A percentile compares a stretch with the other conserved stretches of the same genome.
These are phyloP conservation scores for Colletotrichum sp. DNA, from an alignment of 2,329 filamentous ascomycete genomes.

Conservation along the genomic window DNA sequence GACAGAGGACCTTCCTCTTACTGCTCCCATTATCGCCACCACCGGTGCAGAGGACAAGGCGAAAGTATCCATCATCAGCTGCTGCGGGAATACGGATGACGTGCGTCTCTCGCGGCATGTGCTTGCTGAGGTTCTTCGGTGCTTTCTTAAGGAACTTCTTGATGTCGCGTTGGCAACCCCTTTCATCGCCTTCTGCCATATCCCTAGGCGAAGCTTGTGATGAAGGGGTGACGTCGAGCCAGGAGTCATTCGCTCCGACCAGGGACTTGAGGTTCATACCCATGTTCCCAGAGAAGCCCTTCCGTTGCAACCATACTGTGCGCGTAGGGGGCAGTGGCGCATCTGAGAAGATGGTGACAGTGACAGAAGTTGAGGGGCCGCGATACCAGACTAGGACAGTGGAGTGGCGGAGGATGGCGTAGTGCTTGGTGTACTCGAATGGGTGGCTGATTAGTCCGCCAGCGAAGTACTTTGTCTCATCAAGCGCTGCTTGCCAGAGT, in stretches of 20 bases:
- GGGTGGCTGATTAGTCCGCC: slow-evolving; percentile 69
- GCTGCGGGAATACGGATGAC: slow-evolving; percentile 68
- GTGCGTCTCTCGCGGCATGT: slow-evolving; percentile 65
- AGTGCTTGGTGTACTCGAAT: slow-evolving; percentile 68
- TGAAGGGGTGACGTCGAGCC: slow-evolving; percentile 72
- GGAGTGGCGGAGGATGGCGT: slow-evolving; percentile 71
- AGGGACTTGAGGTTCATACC: slow-evolving; percentile 71
- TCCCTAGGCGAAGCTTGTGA: slow-evolving; percentile 50
- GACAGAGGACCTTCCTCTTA: slow-evolving; percentile 65
- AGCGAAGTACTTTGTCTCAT: slow-evolving; percentile 69
- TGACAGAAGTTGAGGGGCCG: slow-evolving; percentile 66
- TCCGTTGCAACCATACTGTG: slow-evolving; percentile 71
- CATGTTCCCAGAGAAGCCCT: slow-evolving; percentile 70
- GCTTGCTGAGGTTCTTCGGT: slow-evolving; percentile 46
- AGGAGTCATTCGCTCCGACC: slow-evolving; percentile 61
- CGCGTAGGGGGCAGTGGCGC: slow-evolving; percentile 59
- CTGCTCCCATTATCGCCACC: slow-evolving; percentile 13
- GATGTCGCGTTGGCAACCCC: slow-evolving; percentile 72
- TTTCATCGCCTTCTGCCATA: slow-evolving; percentile 61
- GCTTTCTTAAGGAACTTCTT: slow-evolving; percentile 65
- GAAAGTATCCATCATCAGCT: slow-evolving; percentile 71
- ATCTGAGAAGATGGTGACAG: slow-evolving; percentile 68
- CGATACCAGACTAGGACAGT: slow-evolving; percentile 69
- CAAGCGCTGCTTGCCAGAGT: slow-evolving; percentile 53
- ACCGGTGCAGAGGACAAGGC: slow-evolving; percentile 64